Evolutionary conservation across 108 stramenopile species (phyloP).

Genomic region (Schizochytrium sp.): DNA sequence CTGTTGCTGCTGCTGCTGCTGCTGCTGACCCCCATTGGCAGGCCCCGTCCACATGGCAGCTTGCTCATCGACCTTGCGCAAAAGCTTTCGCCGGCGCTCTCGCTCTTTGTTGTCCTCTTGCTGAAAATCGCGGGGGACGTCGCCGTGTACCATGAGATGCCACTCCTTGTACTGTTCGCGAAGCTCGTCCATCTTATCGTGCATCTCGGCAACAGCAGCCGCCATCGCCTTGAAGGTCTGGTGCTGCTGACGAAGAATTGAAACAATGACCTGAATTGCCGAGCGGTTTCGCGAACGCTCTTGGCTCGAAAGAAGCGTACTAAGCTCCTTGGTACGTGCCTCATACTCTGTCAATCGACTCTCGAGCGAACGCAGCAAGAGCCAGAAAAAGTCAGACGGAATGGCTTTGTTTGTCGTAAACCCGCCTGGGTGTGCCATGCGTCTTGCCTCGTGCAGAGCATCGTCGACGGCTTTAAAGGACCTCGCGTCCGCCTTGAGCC

Average conservation of each 20-base stretch:
- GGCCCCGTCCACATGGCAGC: neutral
- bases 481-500: neutral
- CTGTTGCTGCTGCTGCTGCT: constrained; percentile 1
- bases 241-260: constrained; percentile 2
- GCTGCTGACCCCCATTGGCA: neutral
- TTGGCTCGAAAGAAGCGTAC: neutral
- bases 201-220: neutral
- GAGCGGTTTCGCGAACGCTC: neutral
- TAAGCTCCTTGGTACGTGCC: neutral
- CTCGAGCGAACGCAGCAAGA: neutral
- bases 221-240: neutral
- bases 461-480: constrained; percentile 2
- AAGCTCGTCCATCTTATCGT: constrained; percentile 6
- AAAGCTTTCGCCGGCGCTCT: neutral
- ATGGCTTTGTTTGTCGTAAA: neutral
- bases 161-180: constrained; percentile 13
- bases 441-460: neutral
- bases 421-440: neutral
- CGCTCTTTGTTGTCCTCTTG: constrained; percentile 21
- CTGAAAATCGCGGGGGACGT: neutral
- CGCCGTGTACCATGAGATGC: neutral
- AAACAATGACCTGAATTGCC: neutral
- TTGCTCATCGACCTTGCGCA: constrained; percentile 16
- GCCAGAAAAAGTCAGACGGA: constrained; percentile 9
- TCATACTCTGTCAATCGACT: neutral